Conservation (phyloP, 2,329 filamentous ascomycete species). For the Aspergillus novofumigatus region DNA sequence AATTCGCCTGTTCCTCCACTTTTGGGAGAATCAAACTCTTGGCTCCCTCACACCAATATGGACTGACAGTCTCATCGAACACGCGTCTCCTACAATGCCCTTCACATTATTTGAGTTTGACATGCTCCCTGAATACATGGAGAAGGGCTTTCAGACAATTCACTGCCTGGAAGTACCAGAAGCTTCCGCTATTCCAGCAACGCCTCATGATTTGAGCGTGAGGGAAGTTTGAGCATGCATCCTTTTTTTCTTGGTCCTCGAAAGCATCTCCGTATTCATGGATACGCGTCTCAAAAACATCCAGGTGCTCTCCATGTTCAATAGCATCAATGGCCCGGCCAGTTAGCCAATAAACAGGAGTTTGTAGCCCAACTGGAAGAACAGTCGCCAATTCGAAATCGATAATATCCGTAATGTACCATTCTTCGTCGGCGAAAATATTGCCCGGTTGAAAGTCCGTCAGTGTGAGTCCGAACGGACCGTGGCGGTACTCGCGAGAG, state of each 20-base stretch:
- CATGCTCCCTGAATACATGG: constrained; percentile 22
- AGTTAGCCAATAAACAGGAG: constrained; percentile 27
- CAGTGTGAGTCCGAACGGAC: constrained; percentile 34
- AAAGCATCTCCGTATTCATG: constrained; percentile 18
- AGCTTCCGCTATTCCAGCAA: constrained; percentile 20
- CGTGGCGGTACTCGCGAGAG: constrained; percentile 26
- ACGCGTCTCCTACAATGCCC: constrained; percentile 8
- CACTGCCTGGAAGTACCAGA: constrained; percentile 27
- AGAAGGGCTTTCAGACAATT: constrained; percentile 22
- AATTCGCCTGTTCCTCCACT: constrained; percentile 12
- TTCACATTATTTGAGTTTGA: constrained; percentile 13
- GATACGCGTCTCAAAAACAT: constrained; percentile 26
- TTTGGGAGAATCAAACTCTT: constrained; percentile 11
- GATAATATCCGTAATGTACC: constrained; percentile 33
- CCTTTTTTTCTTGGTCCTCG: constrained; percentile 15
- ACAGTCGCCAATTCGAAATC: constrained; percentile 35
- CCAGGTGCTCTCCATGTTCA: constrained; percentile 28
- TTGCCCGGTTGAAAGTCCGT: constrained; percentile 42
- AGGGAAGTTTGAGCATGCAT: not conserved
- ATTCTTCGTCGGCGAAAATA: constrained; percentile 32
- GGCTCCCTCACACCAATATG: constrained; percentile 10
- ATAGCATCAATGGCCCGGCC: constrained; percentile 14
- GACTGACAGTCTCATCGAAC: constrained; percentile 12
- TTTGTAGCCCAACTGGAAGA: constrained; percentile 24
- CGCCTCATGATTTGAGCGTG: constrained; percentile 18